Evolutionary conservation across 371 early-diverging fungal genomes (phyloP).

Genomic region (Mortierella sp.): DNA sequence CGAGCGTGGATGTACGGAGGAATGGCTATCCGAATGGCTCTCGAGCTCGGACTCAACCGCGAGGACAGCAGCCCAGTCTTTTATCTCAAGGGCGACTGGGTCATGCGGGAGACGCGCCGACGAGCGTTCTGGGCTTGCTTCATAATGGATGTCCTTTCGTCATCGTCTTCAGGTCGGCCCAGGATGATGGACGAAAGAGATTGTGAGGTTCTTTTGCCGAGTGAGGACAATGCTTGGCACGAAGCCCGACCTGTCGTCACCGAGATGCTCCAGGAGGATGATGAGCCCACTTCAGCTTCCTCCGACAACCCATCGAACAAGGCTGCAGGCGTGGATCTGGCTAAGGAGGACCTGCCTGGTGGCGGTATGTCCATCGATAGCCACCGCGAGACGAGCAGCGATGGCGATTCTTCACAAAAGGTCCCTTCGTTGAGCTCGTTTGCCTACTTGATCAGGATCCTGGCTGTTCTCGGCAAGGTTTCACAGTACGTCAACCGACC

Average conservation of each 20-base stretch:
- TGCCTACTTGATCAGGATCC: constrained; percentile 56
- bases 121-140: constrained; percentile 68
- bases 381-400: background rate
- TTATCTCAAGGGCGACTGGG: constrained; percentile 60
- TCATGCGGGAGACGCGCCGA: constrained; percentile 64
- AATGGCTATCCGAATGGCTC: constrained; percentile 70
- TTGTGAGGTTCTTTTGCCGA: constrained; percentile 66
- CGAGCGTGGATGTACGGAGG: constrained; percentile 75
- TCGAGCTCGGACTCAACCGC: constrained; percentile 66
- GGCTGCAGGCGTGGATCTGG: background rate
- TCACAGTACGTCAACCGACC: constrained; percentile 68
- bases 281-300: background rate
- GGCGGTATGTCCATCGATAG: background rate
- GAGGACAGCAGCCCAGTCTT: constrained; percentile 59
- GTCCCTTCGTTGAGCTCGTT: constrained; percentile 44
- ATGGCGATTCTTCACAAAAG: background rate
- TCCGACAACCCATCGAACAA: background rate
- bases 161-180: constrained; percentile 68
- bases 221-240: constrained; percentile 64
- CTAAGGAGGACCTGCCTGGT: background rate
- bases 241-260: constrained; percentile 55
- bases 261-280: constrained; percentile 44
- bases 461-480: constrained; percentile 62
- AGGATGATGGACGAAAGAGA: constrained; percentile 67
- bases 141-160: constrained; percentile 48